Conservation (phyloP, 108 stramenopile genomes). For the Pseudonitzschia multiseries region DNA sequence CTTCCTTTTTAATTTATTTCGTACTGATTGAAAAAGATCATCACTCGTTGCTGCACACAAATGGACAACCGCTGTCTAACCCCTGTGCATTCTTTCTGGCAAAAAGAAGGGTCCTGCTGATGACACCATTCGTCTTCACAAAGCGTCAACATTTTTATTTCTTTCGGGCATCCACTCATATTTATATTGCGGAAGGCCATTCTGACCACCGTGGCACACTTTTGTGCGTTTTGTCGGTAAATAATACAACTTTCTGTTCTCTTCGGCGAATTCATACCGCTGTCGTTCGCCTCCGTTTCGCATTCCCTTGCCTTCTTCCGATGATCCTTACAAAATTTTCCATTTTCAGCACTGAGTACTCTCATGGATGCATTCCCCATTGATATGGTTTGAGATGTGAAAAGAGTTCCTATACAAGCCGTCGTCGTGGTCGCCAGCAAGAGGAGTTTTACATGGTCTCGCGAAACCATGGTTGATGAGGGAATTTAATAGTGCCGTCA, state of each 20-base stretch:
- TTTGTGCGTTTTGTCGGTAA: neutral
- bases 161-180: conserved; percentile 35
- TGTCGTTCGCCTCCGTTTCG: neutral
- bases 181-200: conserved; percentile 41
- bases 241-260: neutral
- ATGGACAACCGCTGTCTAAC: conserved; percentile 19
- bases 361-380: conserved; percentile 19
- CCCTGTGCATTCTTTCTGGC: conserved; percentile 33
- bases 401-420: conserved; percentile 17
- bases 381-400: conserved; percentile 30
- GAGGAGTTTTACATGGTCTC: conserved; percentile 1
- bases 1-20: conserved; percentile 23
- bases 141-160: conserved; percentile 23
- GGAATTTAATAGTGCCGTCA: no score
- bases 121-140: conserved; percentile 46
- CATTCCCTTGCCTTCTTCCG: conserved; percentile 4
- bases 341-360: neutral
- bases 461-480: neutral
- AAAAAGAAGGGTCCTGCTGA: conserved; percentile 8
- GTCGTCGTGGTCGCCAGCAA: neutral
- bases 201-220: conserved; percentile 23
- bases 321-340: conserved; percentile 13
- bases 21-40: conserved; percentile 12
- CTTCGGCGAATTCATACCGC: neutral
- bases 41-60: conserved; percentile 19